Evolutionary conservation across 2,329 filamentous ascomycete genomes (phyloP), one percentile per base, ranked within the genome.

Genomic region (Ophiocordyceps polyrhachis-furcata): DNA sequence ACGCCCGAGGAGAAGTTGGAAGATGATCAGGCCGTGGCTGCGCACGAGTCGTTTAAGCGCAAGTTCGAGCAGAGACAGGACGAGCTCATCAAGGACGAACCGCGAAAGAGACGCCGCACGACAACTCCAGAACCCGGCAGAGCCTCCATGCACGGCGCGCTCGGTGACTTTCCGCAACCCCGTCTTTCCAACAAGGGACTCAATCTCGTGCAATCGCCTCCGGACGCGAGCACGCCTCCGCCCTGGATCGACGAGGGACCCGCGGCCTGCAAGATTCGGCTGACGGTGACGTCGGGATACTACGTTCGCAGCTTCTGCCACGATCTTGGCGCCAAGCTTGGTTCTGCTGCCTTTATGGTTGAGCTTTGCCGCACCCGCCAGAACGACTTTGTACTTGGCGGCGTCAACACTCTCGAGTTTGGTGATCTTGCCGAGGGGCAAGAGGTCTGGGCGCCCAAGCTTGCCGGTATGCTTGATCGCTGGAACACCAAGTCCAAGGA

Each of bases 211-310:
- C 69, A 71, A 11, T 61, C 68, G 5, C 54, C 67, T 1, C 65
- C 69, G 0, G 62, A 63, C 41, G 56, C 66, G 23, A 59, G 67
- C 55, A 64, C 68, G 1, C 70, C 72, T 6, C 67, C 70, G 7
- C 72, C 73, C 0, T 77, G 74, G 74, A 67, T 64, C 37, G 74
- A 69, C 58, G 66, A 78, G 55, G 76, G 73, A 0, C 78, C 86
- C 1, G 77, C 89, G 1, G 91, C 89, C 1, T 83, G 76, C 43
- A 81, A 76, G 56, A 76, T 98, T 48, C 79, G 83, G 46, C 86
- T 98, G 76, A 93, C 84, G 1, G 89, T 95, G 44, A 87, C 87
- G 2, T 93, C 87, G 0, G 91, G 91, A 37, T 98, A 95, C 69
- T 98, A 98, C 61, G 88, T 98, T 14, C 82, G 91, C 49, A 93